A percentile compares a stretch with the other conserved stretches of the same genome.
Evolutionary conservation across 2,329 filamentous ascomycete genomes (phyloP).

Genomic region (Polytolypa hystricis): DNA sequence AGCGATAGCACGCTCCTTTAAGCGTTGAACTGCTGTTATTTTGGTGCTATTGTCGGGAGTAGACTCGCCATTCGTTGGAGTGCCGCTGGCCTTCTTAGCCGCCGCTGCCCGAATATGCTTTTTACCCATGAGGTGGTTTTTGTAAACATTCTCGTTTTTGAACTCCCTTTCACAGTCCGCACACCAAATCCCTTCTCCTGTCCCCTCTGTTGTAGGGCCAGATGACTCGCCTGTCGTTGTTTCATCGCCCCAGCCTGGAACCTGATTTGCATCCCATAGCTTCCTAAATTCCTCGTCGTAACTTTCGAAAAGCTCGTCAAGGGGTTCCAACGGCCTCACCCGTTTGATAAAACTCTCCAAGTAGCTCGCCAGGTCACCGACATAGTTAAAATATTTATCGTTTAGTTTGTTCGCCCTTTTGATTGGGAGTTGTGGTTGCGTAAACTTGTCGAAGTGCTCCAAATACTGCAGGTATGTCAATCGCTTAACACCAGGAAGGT

Average conservation of each 20-base stretch:
- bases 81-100: constrained; percentile 39
- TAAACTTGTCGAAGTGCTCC: constrained; percentile 79
- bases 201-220: constrained; percentile 40
- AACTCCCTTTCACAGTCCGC: constrained; percentile 89
- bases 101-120: constrained; percentile 84
- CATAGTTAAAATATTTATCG: constrained; percentile 84
- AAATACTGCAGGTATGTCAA: constrained; percentile 88
- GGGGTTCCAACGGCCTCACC: constrained; percentile 74
- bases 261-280: constrained; percentile 67
- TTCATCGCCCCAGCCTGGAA: constrained; percentile 66
- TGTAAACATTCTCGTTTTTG: constrained; percentile 90
- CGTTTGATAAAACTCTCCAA: constrained; percentile 79
- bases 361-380: constrained; percentile 68
- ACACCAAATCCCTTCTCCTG: constrained; percentile 71
- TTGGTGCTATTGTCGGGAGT: constrained; percentile 13
- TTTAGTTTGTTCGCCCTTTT: constrained; percentile 78
- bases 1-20: constrained; percentile 85
- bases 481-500: constrained; percentile 75
- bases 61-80: constrained; percentile 24
- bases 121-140: constrained; percentile 75
- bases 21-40: constrained; percentile 30
- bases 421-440: constrained; percentile 59
- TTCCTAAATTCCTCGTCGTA: constrained; percentile 79
- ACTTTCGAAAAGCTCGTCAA: constrained; percentile 61
- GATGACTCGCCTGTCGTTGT: constrained; percentile 26